Base-by-base conservation (phyloP, 2,329 filamentous ascomycete species). In the Paramyrothecium sp. region DNA sequence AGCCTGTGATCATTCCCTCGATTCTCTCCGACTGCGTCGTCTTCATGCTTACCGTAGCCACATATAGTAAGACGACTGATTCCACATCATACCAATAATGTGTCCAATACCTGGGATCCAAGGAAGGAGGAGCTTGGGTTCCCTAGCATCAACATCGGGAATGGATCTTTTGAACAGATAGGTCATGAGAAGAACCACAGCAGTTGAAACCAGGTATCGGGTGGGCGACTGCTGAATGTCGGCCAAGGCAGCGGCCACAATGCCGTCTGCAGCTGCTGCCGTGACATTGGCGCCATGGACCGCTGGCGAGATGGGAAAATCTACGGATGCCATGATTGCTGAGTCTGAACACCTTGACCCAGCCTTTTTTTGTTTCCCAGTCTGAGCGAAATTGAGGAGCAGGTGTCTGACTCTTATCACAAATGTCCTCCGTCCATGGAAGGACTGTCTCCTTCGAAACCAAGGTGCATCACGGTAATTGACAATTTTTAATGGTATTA, bases 81-180 rank as follows among this genome's bases (percentile, higher is more conserved):
- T 65, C 49, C 66, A 62, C 44, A 79, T 59, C 61, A 81, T 68
- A 10, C 75, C 74, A 26, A 81, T 63, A 20, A 80, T 68, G 59
- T 82, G 79, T 2, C 79, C 79, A 46, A 81, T 60, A 30, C 76
- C 66, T 0, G 79, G 79, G 34, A 82, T 69, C 17, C 49, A 67
- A 0, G 75, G 68, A 22, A 71, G 71, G 22, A 80, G 26, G 0
- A 74, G 56, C 3, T 77, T 76, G 10, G 80, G 79, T 56, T 82
- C 79, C 51, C 69, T 65, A 10, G 72, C 63, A 51, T 73, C 68
- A 8, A 67, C 53, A 17, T 26, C 58, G n/a, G 62, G 62, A 11
- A 60, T 57, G 16, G 65, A 23, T 4, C 67, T 16, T 41, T 54
- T 56, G 55, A 54, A 61, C 3, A 67, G 53, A 12, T 44, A 44